These are phyloP conservation scores for Coccomyxa sp. DNA, from an alignment of 139 green algal genomes.

Conservation along the genomic window DNA sequence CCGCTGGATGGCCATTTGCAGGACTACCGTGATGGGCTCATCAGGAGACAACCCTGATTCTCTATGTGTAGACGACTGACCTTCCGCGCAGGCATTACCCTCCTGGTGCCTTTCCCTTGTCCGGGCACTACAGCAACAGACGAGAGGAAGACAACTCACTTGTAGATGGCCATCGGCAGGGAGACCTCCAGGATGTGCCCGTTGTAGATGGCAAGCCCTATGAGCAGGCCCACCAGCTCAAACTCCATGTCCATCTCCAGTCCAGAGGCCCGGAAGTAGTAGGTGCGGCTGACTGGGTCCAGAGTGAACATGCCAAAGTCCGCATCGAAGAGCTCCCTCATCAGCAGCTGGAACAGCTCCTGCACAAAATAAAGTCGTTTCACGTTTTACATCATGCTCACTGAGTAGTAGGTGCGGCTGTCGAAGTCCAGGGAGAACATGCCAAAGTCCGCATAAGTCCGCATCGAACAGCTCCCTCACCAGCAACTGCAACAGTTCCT, in stretches of 20 bases:
- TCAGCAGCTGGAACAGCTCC: conserved; percentile 88
- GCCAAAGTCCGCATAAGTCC: conserved; percentile 76
- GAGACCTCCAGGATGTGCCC: conserved; percentile 77
- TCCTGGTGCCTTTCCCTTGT: too few species aligned
- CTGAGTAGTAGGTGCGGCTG: conserved; percentile 42
- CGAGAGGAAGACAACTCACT: conserved; percentile 8
- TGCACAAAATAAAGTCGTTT: too few species aligned
- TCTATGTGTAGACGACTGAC: too few species aligned
- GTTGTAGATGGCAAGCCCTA: conserved; percentile 95
- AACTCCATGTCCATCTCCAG: conserved; percentile 64
- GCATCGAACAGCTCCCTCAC: conserved; percentile 65
- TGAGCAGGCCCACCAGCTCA: conserved; percentile 79
- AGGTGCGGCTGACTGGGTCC: conserved; percentile 37
- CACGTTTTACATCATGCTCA: too few species aligned
- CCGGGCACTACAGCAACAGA: too few species aligned
- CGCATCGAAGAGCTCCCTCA: conserved; percentile 64
- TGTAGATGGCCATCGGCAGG: conserved; percentile 79
- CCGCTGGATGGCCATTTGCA: too few species aligned
- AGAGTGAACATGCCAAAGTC: conserved; percentile 86
- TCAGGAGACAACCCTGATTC: too few species aligned
- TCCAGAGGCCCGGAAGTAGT: conserved; percentile 49
- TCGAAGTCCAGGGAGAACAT: conserved; percentile 79
- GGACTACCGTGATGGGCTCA: too few species aligned
- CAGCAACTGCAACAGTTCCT: conserved; percentile 88
- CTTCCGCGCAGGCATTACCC: too few species aligned